Base-by-base conservation (phyloP, 352 stramenopile genomes). In the Peronospora tabacina region DNA sequence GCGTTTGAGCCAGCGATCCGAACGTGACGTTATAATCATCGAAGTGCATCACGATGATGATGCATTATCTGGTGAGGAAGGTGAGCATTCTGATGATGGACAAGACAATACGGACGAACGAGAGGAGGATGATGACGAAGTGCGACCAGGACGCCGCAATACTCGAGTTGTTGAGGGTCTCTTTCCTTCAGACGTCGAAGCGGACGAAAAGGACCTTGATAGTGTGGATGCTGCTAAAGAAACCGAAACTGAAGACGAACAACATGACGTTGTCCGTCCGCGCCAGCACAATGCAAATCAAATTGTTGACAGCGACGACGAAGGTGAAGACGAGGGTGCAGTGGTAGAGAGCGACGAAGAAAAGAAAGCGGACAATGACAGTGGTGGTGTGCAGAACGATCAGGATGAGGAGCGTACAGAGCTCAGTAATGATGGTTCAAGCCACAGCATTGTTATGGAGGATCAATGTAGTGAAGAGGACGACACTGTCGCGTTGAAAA, bases 301-400 rank as follows among this genome's bases (percentile, higher is more conserved):
- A 15, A 69, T 75, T 43, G 16, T 72, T 28, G 66, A 75, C 41
- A 72, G 58, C 17, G 53, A 68, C 7, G 49, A 71, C n/a, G 55
- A 72, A 49, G 45, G 51, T 12, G 29, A 57, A 20, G 33, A 15
- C 17, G n/a, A 17, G 13, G 13, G 35, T 2, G 50, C 58, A 22
- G 30, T 32, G 8, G 22, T 32, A 37, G 47, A 40, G 15, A 44
- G 43, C 7, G 46, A 64, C 6, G 56, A 70, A 44, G 53, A 63
- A 12, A 20, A 54, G 13, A 45, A 49, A 20, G 59, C 41, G 5
- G 22, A 49, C 7, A 35, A 47, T 26, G 37, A 26, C 13, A 44
- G 22, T 37, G 44, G 61, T 39, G 46, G 24, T 0, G 40, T 28
- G 4, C 24, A 63, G 16, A 39, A 50, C 15, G 45, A 63, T 1